Conservation (phyloP, 768 basidiomycete species). For the Fibroporia radiculosa region DNA sequence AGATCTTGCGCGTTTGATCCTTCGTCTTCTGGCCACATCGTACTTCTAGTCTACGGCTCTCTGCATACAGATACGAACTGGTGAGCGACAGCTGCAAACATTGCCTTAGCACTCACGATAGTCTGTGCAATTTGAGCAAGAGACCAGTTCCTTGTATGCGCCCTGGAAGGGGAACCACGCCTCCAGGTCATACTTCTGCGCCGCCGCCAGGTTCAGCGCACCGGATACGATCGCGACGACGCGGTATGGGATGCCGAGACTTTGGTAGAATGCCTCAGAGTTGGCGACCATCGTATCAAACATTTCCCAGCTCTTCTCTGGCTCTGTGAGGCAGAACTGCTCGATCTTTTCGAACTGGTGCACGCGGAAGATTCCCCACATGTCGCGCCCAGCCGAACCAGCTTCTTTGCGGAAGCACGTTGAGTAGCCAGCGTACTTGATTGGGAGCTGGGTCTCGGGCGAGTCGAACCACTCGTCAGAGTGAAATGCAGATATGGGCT, state of each 20-base stretch:
- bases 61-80: conserved; percentile 33
- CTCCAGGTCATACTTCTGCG: conserved; percentile 96
- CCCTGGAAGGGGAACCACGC: conserved; percentile 99
- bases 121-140: conserved; percentile 97
- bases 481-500: conserved; percentile 95
- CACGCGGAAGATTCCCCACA: conserved; percentile 99
- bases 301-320: conserved; percentile 90
- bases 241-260: conserved; percentile 85
- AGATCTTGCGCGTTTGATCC: conserved; percentile 85
- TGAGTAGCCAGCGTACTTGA: conserved; percentile 81
- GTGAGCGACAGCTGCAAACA: not conserved
- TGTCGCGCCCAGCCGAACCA: conserved; percentile 93
- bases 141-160: conserved; percentile 94
- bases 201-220: conserved; percentile 91
- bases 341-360: conserved; percentile 99
- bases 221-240: conserved; percentile 94
- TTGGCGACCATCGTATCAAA: conserved; percentile 86
- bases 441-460: conserved; percentile 86
- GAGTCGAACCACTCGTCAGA: conserved; percentile 97
- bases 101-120: conserved; percentile 67
- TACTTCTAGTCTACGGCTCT: conserved; percentile 88
- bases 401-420: conserved; percentile 99
- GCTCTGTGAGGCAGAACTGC: conserved; percentile 92
- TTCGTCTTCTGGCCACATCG: conserved; percentile 87
- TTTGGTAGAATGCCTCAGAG: conserved; percentile 95